Conservation (phyloP, 2,329 filamentous ascomycete species). For the Niveomyces coronatus region DNA sequence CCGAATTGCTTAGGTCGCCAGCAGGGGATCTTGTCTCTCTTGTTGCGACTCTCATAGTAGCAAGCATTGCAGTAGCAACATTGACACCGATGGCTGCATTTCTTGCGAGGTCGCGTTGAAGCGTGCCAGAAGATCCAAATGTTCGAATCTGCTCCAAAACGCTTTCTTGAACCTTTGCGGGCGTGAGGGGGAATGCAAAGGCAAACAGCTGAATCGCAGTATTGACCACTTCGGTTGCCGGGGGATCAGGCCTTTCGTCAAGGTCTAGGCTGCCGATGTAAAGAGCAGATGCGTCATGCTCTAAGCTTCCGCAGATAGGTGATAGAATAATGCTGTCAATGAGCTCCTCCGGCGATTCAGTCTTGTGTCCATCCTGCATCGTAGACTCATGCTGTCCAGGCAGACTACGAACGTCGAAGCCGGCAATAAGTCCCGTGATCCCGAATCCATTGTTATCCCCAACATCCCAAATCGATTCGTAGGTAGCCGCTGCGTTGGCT, state of each 20-base stretch:
- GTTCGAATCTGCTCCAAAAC: constrained; percentile 88
- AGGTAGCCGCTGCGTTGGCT: constrained; percentile 77
- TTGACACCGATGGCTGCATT: constrained; percentile 90
- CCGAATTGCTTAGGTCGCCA: constrained; percentile 62
- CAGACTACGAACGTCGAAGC: constrained; percentile 61
- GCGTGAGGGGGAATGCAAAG: constrained; percentile 79
- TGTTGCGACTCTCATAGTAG: constrained; percentile 71
- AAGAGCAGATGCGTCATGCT: constrained; percentile 78
- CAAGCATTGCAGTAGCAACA: constrained; percentile 69
- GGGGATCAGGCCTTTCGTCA: constrained; percentile 55
- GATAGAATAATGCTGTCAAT: constrained; percentile 54
- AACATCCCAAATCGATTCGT: constrained; percentile 92
- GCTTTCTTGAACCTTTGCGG: constrained; percentile 88
- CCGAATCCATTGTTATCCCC: constrained; percentile 93
- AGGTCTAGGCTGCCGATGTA: constrained; percentile 48
- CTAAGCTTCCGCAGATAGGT: constrained; percentile 72
- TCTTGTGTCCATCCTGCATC: constrained; percentile 34
- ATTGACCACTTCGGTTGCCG: constrained; percentile 89
- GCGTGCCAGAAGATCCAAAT: constrained; percentile 67
- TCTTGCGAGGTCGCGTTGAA: constrained; percentile 78
- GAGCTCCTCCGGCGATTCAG: constrained; percentile 50
- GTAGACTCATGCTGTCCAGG: constrained; percentile 55
- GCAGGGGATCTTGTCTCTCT: constrained; percentile 65
- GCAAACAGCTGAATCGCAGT: constrained; percentile 89
- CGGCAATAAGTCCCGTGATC: constrained; percentile 72